Percentiles rank a stretch among this genome's conserved stretches.
phyloP scores from a whole-genome alignment of 352 stramenopile species.

The Phytophthora europaea region DNA sequence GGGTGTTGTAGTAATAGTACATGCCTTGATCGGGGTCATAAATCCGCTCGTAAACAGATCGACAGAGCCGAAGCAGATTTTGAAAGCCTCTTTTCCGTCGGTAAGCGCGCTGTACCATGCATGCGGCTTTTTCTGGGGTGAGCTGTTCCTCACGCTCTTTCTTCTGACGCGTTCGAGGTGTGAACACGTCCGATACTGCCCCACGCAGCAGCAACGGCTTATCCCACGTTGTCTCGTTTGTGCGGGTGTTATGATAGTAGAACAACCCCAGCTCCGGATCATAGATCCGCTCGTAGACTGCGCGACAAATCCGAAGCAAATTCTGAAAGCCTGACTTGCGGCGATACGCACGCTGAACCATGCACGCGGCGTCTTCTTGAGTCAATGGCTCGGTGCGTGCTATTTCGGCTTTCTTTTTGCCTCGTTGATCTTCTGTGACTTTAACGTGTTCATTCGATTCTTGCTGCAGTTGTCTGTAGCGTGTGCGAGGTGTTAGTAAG shows the following conservation, averaged over 20 bases:
- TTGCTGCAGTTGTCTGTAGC: slow-evolving; percentile 21
- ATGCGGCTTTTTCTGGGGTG: slow-evolving; percentile 48
- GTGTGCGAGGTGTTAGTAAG: slow-evolving; percentile 64
- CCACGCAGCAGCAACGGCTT: slow-evolving; percentile 64
- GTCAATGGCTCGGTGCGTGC: slow-evolving; percentile 33
- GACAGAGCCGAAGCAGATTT: slow-evolving; percentile 53
- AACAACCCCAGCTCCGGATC: slow-evolving; percentile 56
- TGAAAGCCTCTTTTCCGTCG: slow-evolving; percentile 58
- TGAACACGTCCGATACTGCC: slow-evolving; percentile 52
- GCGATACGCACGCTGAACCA: slow-evolving; percentile 70
- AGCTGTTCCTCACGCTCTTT: slow-evolving; percentile 29
- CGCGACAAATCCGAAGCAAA: slow-evolving; percentile 53
- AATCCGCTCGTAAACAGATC: slow-evolving; percentile 73
- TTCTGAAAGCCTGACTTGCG: slow-evolving; percentile 53
- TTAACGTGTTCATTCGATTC: not conserved
- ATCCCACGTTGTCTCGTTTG: slow-evolving; percentile 73
- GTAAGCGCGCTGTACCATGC: slow-evolving; percentile 71
- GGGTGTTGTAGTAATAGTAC: slow-evolving; percentile 88
- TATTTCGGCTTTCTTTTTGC: slow-evolving; percentile 6
- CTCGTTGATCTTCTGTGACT: not conserved
- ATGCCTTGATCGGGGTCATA: slow-evolving; percentile 58
- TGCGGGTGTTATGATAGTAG: slow-evolving; percentile 88
- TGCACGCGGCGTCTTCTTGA: slow-evolving; percentile 48
- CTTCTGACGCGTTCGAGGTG: slow-evolving; percentile 58
- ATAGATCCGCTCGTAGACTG: slow-evolving; percentile 80